Percentiles rank a stretch among this genome's conserved stretches.
phyloP scores from a whole-genome alignment of 345 rosid genomes.

The Populus deltoides region DNA sequence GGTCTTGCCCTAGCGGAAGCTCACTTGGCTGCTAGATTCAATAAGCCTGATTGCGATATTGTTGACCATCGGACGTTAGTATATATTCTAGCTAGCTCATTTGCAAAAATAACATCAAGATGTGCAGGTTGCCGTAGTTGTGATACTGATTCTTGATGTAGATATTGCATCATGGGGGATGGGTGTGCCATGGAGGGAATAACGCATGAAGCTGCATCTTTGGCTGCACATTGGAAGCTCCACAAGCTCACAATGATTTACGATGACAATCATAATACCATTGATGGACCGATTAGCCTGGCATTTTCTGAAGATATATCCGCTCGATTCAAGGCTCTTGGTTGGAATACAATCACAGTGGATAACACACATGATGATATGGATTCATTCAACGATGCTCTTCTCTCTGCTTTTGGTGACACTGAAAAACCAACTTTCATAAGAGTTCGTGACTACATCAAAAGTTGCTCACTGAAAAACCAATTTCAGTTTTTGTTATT shows the following conservation, averaged over 20 bases:
- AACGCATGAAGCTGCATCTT: constrained; percentile 41
- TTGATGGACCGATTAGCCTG: constrained; percentile 32
- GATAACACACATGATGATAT: constrained; percentile 19
- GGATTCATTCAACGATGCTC: constrained; percentile 17
- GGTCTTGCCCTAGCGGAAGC: constrained; percentile 43
- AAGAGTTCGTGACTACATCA: constrained; percentile 15
- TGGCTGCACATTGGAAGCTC: constrained; percentile 44
- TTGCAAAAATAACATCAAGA: neutral
- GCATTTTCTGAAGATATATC: constrained; percentile 37
- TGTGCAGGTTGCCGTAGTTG: neutral
- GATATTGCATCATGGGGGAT: constrained; percentile 41
- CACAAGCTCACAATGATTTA: constrained; percentile 37
- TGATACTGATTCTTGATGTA: neutral
- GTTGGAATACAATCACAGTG: constrained; percentile 32
- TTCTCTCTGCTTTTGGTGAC: constrained; percentile 18
- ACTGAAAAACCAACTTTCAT: constrained; percentile 36
- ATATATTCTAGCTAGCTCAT: too few relatives aligned
- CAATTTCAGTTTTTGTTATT: neutral
- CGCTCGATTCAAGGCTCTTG: constrained; percentile 36
- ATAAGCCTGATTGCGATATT: constrained; percentile 34
- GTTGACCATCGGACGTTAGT: constrained; percentile 35
- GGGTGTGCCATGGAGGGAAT: constrained; percentile 52
- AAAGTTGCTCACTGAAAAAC: neutral
- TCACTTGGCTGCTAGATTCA: constrained; percentile 39
- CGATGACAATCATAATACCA: constrained; percentile 38